Evolutionary conservation across 2,329 filamentous ascomycete species (phyloP), one percentile per base, ranked within the genome.

Genomic region (Penicillium sp.): DNA sequence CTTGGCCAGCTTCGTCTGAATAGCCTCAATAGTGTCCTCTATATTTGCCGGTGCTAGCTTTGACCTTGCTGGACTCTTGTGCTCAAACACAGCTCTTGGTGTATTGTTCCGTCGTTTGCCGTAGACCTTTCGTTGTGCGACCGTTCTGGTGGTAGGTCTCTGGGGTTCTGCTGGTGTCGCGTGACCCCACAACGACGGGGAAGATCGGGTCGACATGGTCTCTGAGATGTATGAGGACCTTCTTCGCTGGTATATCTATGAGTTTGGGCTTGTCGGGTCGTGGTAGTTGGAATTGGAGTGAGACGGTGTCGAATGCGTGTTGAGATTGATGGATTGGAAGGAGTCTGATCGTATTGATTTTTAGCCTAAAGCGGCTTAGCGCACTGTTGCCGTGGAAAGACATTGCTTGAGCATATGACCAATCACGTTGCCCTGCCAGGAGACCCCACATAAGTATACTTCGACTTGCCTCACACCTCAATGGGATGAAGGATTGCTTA

Each of bases 11-110:
- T 71, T 73, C 4, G 56, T 45, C 56, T 71, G 61, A 10, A 71
- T 63, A 5, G 50, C 58, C 39, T 73, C 68, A 34, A 74, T 59
- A 1, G 58, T 48, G 34, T 66, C 63, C 3, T 58, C 55, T 4
- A 54, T 22, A 11, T 54, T 59, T 57, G 59, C 54, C 15, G 43
- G 47, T 25, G 51, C 47, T 11, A 4, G 39, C 0, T 5, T 11
- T 2, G 14, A 45, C 43, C 63, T 70, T 4, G 55, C 57, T 11
- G 70, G 71, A 52, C 73, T 73, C 28, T 63, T 63, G 17, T 75
- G 63, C 14, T 74, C 74, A 15, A 77, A 71, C 1, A 76, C 74
- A 3, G 75, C 73, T n/a, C 70, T 65, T 0, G 75, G 70, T 2
- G 74, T 71, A 61, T 76, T 71, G 17, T 62, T 68, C 38, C 65